Conservation (phyloP, 495 filamentous ascomycete genomes). For the Neurospora terricola region DNA sequence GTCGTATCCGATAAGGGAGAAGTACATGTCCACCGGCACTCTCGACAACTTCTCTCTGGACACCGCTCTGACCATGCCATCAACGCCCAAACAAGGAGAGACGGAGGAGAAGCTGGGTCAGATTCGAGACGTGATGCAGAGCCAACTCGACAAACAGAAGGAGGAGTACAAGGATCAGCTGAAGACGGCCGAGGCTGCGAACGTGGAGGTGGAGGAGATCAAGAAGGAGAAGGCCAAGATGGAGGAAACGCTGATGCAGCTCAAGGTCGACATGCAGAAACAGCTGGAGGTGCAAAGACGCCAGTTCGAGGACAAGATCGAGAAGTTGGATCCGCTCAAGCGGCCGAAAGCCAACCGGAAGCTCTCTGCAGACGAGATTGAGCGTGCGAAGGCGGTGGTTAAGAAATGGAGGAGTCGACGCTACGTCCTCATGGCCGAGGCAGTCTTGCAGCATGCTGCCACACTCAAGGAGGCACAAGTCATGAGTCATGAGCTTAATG, state of each 20-base stretch:
- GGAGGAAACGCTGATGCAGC: conserved; percentile 68
- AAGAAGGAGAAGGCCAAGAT: conserved; percentile 76
- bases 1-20: conserved; percentile 83
- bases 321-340: conserved; percentile 38
- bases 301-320: conserved; percentile 57
- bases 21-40: conserved; percentile 92
- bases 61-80: conserved; percentile 86
- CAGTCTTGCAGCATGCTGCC: conserved; percentile 75
- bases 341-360: conserved; percentile 46
- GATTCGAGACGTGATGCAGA: conserved; percentile 80
- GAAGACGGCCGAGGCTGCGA: conserved; percentile 64
- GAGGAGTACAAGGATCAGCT: conserved; percentile 74
- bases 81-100: conserved; percentile 73
- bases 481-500: conserved; percentile 95
- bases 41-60: conserved; percentile 95
- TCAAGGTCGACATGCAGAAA: conserved; percentile 79
- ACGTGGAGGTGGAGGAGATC: conserved; percentile 74
- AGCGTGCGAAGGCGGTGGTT: conserved; percentile 53
- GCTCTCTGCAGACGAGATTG: conserved; percentile 58
- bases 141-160: conserved; percentile 77
- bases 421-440: conserved; percentile 93
- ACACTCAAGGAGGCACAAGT: conserved; percentile 91
- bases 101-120: conserved; percentile 61
- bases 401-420: conserved; percentile 73
- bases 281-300: conserved; percentile 66